These are phyloP conservation scores for Phytophthora sojae DNA, from an alignment of 352 stramenopile species.

Conservation along the genomic window DNA sequence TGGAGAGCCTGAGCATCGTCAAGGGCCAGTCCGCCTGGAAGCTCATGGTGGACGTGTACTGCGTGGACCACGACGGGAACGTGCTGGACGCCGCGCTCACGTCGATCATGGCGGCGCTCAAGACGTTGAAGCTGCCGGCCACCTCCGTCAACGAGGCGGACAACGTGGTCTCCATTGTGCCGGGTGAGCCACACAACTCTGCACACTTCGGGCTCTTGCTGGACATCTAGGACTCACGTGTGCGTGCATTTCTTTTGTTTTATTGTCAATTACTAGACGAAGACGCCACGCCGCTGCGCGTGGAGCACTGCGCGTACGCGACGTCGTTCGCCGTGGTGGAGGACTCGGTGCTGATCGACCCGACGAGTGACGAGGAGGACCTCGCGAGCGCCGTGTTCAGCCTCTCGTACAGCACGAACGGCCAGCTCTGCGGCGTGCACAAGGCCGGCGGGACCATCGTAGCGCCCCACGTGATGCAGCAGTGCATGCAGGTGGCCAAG, in stretches of 20 bases:
- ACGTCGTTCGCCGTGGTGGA: slow-evolving; percentile 78
- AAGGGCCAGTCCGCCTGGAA: slow-evolving; percentile 84
- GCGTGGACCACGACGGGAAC: slow-evolving; percentile 86
- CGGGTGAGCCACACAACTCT: slow-evolving; percentile 40
- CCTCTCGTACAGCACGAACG: slow-evolving; percentile 71
- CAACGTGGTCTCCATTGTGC: slow-evolving; percentile 72
- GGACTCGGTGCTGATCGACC: slow-evolving; percentile 68
- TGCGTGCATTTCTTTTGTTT: background rate
- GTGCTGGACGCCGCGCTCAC: slow-evolving; percentile 75
- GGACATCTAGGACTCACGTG: slow-evolving; percentile 6
- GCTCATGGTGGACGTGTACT: slow-evolving; percentile 83
- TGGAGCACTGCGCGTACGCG: slow-evolving; percentile 69
- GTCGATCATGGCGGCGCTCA: slow-evolving; percentile 76
- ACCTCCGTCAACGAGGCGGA: slow-evolving; percentile 72
- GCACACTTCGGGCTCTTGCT: background rate
- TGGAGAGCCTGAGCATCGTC: slow-evolving; percentile 79
- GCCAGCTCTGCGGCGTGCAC: slow-evolving; percentile 72
- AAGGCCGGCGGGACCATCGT: slow-evolving; percentile 72
- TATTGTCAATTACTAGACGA: slow-evolving; percentile 42
- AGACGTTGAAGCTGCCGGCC: slow-evolving; percentile 66
- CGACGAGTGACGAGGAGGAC: slow-evolving; percentile 77
- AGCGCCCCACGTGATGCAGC: slow-evolving; percentile 53
- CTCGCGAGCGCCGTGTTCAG: slow-evolving; percentile 64
- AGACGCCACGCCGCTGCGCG: slow-evolving; percentile 50
- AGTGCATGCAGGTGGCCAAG: slow-evolving; percentile 76